Evolutionary conservation across 164 flowering plant species (phyloP).

Genomic region (Magnolia kwangsiensis): DNA sequence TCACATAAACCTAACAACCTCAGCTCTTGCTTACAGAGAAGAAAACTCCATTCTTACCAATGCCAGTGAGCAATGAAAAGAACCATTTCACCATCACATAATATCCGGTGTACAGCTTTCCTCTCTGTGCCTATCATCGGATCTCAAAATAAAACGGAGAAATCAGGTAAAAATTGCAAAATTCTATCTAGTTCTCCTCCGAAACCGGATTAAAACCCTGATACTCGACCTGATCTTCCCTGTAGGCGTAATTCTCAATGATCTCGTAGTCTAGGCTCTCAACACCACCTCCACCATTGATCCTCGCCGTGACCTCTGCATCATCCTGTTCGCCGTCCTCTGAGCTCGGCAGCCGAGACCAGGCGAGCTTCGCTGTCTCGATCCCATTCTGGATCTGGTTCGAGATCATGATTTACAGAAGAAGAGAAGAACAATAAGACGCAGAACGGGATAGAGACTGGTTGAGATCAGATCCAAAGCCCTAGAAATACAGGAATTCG

Average conservation of each 20-base stretch:
- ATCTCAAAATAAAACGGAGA: not conserved
- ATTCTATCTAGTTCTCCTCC: not conserved
- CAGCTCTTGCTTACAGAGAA: not conserved
- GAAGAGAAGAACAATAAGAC: not conserved
- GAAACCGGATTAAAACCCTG: not conserved
- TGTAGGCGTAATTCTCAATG: conserved; percentile 80
- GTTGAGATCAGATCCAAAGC: not conserved
- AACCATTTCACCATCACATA: conserved; percentile 78
- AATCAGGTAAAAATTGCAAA: not conserved
- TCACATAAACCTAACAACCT: not conserved
- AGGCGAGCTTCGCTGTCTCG: conserved; percentile 69
- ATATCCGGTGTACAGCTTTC: conserved; percentile 59
- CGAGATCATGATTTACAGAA: conserved; percentile 38
- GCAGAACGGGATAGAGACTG: not conserved
- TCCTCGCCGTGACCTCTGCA: conserved; percentile 25
- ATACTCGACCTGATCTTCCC: conserved; percentile 77
- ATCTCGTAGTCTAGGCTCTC: conserved; percentile 98
- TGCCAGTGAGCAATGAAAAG: conserved; percentile 75
- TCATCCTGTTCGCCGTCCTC: conserved; percentile 55
- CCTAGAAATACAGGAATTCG: conserved; percentile 2
- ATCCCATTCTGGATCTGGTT: conserved; percentile 73
- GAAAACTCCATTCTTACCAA: conserved; percentile 48
- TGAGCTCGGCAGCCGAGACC: conserved; percentile 76
- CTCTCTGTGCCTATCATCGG: conserved; percentile 60
- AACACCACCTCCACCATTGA: conserved; percentile 31